Percentiles rank a stretch among this genome's conserved stretches.
phyloP scores from a whole-genome alignment of 129 eudicot species.

The Flaveria sonorensis region DNA sequence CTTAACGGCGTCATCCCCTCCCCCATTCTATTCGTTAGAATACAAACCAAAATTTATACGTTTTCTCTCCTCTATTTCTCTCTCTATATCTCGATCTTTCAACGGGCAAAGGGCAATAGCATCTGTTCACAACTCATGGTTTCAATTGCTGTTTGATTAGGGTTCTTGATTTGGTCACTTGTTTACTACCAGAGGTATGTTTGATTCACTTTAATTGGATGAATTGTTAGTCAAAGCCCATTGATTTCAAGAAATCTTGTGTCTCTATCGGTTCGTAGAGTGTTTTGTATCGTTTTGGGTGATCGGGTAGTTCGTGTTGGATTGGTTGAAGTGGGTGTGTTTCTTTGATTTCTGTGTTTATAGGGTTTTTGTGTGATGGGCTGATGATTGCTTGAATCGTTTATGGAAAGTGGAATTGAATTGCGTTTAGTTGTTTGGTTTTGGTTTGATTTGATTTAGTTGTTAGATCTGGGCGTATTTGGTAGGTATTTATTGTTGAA shows the following conservation, averaged over 20 bases:
- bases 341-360: slow-evolving; percentile 9
- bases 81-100: slow-evolving; percentile 53
- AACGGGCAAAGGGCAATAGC: slow-evolving; percentile 65
- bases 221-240: slow-evolving; percentile 24
- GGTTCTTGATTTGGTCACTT: slow-evolving; percentile 38
- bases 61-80: slow-evolving; percentile 34
- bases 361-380: slow-evolving; percentile 29
- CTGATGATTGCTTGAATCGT: slow-evolving; percentile 11
- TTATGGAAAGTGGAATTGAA: slow-evolving; percentile 34
- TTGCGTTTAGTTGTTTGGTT: slow-evolving; percentile 22
- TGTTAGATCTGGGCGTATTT: slow-evolving; percentile 54
- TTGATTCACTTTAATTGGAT: slow-evolving; percentile 2
- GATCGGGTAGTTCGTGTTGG: slow-evolving; percentile 4
- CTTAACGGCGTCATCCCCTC: slow-evolving; percentile 61
- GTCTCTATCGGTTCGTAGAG: slow-evolving; percentile 22
- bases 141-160: slow-evolving; percentile 25
- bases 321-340: not conserved
- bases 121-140: slow-evolving; percentile 32
- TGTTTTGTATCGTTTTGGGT: slow-evolving; percentile 7
- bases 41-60: slow-evolving; percentile 57
- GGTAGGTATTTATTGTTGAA: slow-evolving; percentile 20
- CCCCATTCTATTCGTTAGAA: slow-evolving; percentile 66
- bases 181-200: slow-evolving; percentile 36
- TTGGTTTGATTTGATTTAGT: slow-evolving; percentile 38
- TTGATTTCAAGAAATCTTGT: not conserved